Evolutionary conservation across 495 filamentous ascomycete genomes (phyloP).

Genomic region (Penicillium alfredii): DNA sequence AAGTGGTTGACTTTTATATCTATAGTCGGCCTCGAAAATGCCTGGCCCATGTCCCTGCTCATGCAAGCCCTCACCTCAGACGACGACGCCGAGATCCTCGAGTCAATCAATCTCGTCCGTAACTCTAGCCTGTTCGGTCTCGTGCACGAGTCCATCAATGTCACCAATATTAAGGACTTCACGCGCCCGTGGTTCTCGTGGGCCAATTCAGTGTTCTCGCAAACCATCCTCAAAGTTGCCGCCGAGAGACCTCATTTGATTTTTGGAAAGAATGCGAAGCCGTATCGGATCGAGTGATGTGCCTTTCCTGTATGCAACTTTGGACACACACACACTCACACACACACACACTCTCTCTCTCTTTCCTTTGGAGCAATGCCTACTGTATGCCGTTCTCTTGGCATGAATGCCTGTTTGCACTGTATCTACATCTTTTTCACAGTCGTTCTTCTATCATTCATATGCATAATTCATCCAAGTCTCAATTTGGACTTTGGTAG

Average conservation of each 20-base stretch:
- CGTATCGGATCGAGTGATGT: conserved; percentile 26
- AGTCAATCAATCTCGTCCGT: conserved; percentile 65
- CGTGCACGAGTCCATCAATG: conserved; percentile 89
- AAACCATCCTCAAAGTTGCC: conserved; percentile 86
- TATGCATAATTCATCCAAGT: too few species aligned
- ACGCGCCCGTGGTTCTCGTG: conserved; percentile 95
- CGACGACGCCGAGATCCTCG: conserved; percentile 74
- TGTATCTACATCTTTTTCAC: too few species aligned
- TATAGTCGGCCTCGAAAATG: conserved; percentile 69
- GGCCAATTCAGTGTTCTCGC: conserved; percentile 95
- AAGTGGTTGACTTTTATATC: conserved; percentile 2
- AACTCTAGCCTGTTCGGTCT: conserved; percentile 68
- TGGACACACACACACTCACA: too few species aligned
- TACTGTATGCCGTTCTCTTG: too few species aligned
- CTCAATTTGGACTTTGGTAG: too few species aligned
- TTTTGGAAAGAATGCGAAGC: conserved; percentile 55
- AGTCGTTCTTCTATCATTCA: too few species aligned
- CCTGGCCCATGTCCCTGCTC: conserved; percentile 96
- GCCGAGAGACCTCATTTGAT: conserved; percentile 81
- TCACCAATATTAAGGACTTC: conserved; percentile 65
- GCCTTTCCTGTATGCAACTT: background rate
- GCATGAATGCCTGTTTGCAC: too few species aligned
- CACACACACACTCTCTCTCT: too few species aligned
- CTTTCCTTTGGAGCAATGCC: too few species aligned
- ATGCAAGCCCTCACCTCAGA: conserved; percentile 88